A percentile compares a stretch with the other conserved stretches of the same genome.
phyloP scores from a whole-genome alignment of 1,284 basidiomycete genomes.

The Naganishia sp. region DNA sequence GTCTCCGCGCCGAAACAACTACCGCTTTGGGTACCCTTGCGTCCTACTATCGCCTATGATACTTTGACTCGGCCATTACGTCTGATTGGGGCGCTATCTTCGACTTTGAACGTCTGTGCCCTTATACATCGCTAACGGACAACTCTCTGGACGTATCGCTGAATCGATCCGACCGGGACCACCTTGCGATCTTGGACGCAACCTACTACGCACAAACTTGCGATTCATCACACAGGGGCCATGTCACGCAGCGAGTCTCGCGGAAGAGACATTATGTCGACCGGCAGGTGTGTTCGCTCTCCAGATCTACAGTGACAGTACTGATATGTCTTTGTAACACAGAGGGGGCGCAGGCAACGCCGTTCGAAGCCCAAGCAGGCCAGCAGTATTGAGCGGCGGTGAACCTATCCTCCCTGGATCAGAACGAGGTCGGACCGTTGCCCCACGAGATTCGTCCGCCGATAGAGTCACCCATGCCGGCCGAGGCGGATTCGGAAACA shows the following conservation, averaged over 20 bases:
- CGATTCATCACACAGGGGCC: slow-evolving; percentile 33
- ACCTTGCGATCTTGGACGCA: not conserved
- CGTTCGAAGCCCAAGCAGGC: slow-evolving; percentile 44
- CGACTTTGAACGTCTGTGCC: not conserved
- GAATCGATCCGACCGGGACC: not conserved
- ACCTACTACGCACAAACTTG: not conserved
- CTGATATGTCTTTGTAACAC: not conserved
- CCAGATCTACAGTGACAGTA: not conserved
- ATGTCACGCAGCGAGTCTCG: slow-evolving; percentile 43
- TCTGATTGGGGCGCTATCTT: not conserved
- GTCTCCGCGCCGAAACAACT: not conserved
- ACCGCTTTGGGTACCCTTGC: not conserved
- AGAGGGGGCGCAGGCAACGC: slow-evolving; percentile 52
- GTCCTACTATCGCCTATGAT: not conserved
- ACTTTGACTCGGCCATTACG: not conserved
- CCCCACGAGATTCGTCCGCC: slow-evolving; percentile 36
- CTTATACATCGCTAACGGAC: too few relatives aligned
- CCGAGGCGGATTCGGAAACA: slow-evolving; percentile 54
- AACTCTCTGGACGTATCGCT: slow-evolving; percentile 1
- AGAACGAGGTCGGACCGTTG: slow-evolving; percentile 49
- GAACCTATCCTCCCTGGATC: slow-evolving; percentile 40
- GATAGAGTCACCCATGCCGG: slow-evolving; percentile 51
- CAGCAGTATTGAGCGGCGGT: slow-evolving; percentile 39
- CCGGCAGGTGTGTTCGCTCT: slow-evolving; percentile 40
- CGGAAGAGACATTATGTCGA: slow-evolving; percentile 48